Conservation (phyloP, 1,284 basidiomycete genomes). For the Heterobasidion annosum region DNA sequence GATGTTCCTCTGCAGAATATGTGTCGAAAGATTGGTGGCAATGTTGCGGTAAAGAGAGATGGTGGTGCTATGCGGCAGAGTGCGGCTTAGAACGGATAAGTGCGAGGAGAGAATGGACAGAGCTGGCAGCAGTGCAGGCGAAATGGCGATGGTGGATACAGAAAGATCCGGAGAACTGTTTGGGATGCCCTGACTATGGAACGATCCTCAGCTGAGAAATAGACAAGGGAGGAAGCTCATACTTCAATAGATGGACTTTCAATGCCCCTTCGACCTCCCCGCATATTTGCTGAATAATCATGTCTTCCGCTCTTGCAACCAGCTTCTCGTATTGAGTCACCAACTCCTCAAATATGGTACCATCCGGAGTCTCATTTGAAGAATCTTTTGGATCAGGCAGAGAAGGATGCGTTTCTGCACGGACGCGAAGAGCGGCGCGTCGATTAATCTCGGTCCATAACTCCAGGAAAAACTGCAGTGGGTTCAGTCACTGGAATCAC, state of each 20-base stretch:
- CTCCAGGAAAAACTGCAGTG: constrained; percentile 76
- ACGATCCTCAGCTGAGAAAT: background rate
- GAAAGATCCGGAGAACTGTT: constrained; percentile 11
- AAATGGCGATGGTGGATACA: constrained; percentile 40
- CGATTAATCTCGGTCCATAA: constrained; percentile 73
- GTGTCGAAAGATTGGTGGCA: constrained; percentile 55
- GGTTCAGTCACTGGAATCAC: background rate
- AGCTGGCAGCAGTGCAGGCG: constrained; percentile 61
- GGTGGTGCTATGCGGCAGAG: constrained; percentile 45
- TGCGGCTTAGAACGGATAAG: constrained; percentile 50
- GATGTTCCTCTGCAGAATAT: constrained; percentile 77
- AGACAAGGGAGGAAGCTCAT: constrained; percentile 11
- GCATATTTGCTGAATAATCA: constrained; percentile 75
- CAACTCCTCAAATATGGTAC: constrained; percentile 72
- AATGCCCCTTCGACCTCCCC: constrained; percentile 71
- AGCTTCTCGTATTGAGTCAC: constrained; percentile 55
- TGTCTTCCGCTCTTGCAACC: constrained; percentile 70
- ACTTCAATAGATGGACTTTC: constrained; percentile 44
- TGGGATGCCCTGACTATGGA: constrained; percentile 1
- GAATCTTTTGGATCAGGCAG: constrained; percentile 36
- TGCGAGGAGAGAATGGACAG: constrained; percentile 70
- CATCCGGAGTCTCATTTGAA: constrained; percentile 32
- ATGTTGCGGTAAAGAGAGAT: constrained; percentile 64
- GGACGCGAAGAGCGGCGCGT: constrained; percentile 42
- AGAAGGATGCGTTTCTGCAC: constrained; percentile 35